Evolutionary conservation across 306 rosid species (phyloP).

Genomic region (Cicer judaicum): DNA sequence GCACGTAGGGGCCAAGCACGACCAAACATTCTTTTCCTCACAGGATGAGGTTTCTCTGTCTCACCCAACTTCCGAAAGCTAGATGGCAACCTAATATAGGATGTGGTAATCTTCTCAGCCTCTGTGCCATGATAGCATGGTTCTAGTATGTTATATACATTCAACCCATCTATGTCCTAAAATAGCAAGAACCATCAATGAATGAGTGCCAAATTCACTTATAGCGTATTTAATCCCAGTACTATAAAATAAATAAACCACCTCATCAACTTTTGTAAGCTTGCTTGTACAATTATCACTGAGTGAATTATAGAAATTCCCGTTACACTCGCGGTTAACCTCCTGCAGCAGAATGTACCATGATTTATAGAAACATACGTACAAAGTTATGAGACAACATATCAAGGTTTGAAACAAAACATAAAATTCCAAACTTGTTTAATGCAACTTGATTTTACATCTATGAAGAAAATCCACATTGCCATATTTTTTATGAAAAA

Average conservation of each 20-base stretch:
- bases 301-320: conserved; percentile 59
- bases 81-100: conserved; percentile 58
- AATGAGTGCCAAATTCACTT: conserved; percentile 36
- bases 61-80: conserved; percentile 78
- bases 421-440: conserved; percentile 20
- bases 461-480: neutral
- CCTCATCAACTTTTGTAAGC: conserved; percentile 71
- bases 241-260: conserved; percentile 41
- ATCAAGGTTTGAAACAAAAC: conserved; percentile 21
- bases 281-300: conserved; percentile 50
- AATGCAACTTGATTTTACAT: neutral
- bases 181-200: conserved; percentile 39
- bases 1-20: conserved; percentile 98
- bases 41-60: conserved; percentile 83
- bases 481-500: conserved; percentile 28
- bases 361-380: conserved; percentile 37
- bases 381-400: conserved; percentile 1
- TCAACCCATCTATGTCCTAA: conserved; percentile 65
- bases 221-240: conserved; percentile 14
- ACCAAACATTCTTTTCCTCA: conserved; percentile 92
- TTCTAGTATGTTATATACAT: conserved; percentile 84
- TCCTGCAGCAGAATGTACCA: conserved; percentile 61
- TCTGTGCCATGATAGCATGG: conserved; percentile 78
- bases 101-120: conserved; percentile 38
- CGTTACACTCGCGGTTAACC: conserved; percentile 55